A percentile compares a stretch with the other conserved stretches of the same genome.
Conservation (phyloP, 2,329 filamentous ascomycete genomes). For the Calonectria crousiana region DNA sequence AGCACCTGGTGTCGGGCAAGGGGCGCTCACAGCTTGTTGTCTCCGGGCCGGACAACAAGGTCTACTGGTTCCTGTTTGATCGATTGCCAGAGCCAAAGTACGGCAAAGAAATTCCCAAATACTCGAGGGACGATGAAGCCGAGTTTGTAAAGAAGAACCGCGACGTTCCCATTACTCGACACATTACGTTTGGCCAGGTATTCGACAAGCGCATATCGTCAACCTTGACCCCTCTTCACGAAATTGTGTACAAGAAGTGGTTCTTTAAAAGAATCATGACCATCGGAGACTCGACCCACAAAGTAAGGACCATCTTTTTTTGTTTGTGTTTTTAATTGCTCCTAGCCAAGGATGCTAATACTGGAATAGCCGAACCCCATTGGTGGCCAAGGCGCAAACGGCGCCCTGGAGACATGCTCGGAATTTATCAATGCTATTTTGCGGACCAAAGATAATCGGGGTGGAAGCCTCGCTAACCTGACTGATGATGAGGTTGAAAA, state of each 20-base stretch:
- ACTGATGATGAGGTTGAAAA: not conserved
- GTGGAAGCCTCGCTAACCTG: not conserved
- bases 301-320: not conserved
- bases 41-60: not conserved
- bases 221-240: not conserved
- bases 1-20: not conserved
- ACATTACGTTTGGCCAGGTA: not conserved
- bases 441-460: not conserved
- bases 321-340: no score
- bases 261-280: not conserved
- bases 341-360: not conserved
- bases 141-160: not conserved
- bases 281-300: not conserved
- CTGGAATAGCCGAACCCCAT: not conserved
- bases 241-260: not conserved
- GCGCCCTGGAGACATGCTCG: not conserved
- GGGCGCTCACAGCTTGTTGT: not conserved
- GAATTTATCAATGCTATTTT: not conserved
- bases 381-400: not conserved
- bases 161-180: not conserved
- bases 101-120: not conserved
- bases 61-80: constrained; percentile 4
- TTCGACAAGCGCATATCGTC: not conserved
- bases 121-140: not conserved
- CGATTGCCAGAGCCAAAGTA: not conserved